Base-by-base conservation (phyloP, 345 rosid species). In the Stellera chamaejasme region DNA sequence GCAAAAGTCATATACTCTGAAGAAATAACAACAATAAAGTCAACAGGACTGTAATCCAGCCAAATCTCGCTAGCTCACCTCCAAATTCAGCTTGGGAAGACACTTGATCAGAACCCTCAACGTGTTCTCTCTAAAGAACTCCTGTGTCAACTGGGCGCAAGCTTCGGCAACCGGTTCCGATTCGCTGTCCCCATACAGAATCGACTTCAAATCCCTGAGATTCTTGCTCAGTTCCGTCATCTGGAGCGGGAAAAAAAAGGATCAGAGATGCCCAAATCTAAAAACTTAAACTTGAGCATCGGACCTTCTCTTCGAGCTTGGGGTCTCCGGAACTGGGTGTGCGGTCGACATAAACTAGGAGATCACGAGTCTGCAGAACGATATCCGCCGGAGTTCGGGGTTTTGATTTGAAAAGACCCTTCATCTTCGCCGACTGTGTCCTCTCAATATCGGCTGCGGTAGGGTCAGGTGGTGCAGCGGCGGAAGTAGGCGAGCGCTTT, bases 121-220 rank as follows among this genome's bases (percentile, higher is more conserved):
- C 0, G 95, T 83, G 71, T 94, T 79, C 65, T 87, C 95, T 72
- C 55, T 83, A 74, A 94, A 90, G 72, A 94, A 94, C 59, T 94
- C 99, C 63, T 85, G 92, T 72, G 99, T 94, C 66, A 90, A 68
- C 32, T 83, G 95, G 0, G 88, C 80, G 70, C 99, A 94, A 23
- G 96, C 95, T 73, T 94, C 97, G 2, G 97, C 56, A 0, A 94
- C 79, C 27, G 99, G 99, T 78, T 94, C 99, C 11, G 96, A 79
- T 66, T 94, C 99, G 57, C 96, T 90, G 65, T 93, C 74, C 39
- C 99, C 99, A 63, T 93, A 93, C 41, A 93, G 94, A 77, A 89
- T 80, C 3, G 77, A 69, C 75, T 93, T 93, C 70, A 93, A 69
- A 56, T 94, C 99, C 79, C 95, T 78, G 14, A 90, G 69, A 67